Evolutionary conservation across 164 flowering plant species (phyloP), one percentile per base, ranked within the genome.

Genomic region (Liquidambar formosana): DNA sequence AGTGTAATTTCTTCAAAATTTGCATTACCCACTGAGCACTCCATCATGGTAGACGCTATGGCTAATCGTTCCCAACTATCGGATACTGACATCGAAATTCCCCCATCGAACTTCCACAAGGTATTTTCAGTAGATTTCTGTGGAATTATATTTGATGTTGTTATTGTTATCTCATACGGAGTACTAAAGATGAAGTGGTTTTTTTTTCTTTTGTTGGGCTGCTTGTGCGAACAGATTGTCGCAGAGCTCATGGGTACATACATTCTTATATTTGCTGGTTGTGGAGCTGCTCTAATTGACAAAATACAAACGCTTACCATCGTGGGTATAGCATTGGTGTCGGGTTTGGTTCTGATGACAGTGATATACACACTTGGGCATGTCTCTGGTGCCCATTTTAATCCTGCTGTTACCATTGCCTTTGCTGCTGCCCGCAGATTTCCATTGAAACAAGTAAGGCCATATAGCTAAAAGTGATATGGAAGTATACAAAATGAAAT

Each of bases 351-450:
- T 5, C 26, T 76, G 65, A 76, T 74, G 82, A 82, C 72, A 16
- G 26, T 61, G 41, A 66, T 78, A 16, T 86, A 84, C 66, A 63
- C 85, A 9, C 25, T 86, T 33, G 87, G 88, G 5, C 88, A 86
- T 69, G 28, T 86, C 64, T 85, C 87, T 21, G 89, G 89, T 57
- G 89, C 85, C 51, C 88, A 84, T 70, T 77, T 85, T 62, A 84
- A 87, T 52, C 89, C 91, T 53, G 80, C 89, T 6, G 77, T 84
- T 67, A 81, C 87, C 57, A 69, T 86, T 25, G 85, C 86, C 71
- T 81, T 86, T 33, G 88, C 92, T 4, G 64, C 78, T 16, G 54
- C 66, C 19, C 23, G 76, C 5, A 80, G 65, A 63, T 73, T 85
- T 43, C 79, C 80, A 25, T 77, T 77, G 77, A 77, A 68, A 58